phyloP scores from a whole-genome alignment of 1,284 basidiomycete species.

The Boletellus deceptivus region DNA sequence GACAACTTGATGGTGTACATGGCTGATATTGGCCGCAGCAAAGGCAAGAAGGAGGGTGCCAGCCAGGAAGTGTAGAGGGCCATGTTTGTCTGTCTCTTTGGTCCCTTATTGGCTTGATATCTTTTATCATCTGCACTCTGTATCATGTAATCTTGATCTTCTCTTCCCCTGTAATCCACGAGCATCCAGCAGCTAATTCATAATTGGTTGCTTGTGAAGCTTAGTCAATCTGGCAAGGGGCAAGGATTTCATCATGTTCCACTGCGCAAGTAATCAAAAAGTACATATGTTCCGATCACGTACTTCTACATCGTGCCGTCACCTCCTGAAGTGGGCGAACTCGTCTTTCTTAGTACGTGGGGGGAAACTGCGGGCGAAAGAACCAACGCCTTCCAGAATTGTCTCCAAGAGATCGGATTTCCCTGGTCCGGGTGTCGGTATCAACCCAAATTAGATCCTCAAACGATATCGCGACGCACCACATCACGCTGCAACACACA shows the following conservation, averaged over 20 bases:
- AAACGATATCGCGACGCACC: conserved; percentile 36
- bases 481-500: conserved; percentile 65
- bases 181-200: neutral
- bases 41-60: conserved; percentile 34
- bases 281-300: neutral
- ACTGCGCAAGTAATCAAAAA: neutral
- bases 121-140: conserved; percentile 33
- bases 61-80: conserved; percentile 32
- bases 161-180: conserved; percentile 19
- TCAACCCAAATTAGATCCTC: conserved; percentile 2
- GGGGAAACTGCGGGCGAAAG: conserved; percentile 48
- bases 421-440: conserved; percentile 42
- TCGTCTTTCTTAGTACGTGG: conserved; percentile 46
- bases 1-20: neutral
- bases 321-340: neutral
- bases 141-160: conserved; percentile 27
- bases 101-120: conserved; percentile 19
- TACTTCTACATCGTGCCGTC: neutral
- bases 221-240: too few relatives aligned
- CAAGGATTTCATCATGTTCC: too few relatives aligned
- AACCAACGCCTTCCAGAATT: conserved; percentile 66
- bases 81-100: neutral
- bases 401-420: conserved; percentile 72
- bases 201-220: too few relatives aligned
- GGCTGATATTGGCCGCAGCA: conserved; percentile 20